Evolutionary conservation across 345 rosid genomes (phyloP), one percentile per base, ranked within the genome.

Genomic region (Camelina hispida): DNA sequence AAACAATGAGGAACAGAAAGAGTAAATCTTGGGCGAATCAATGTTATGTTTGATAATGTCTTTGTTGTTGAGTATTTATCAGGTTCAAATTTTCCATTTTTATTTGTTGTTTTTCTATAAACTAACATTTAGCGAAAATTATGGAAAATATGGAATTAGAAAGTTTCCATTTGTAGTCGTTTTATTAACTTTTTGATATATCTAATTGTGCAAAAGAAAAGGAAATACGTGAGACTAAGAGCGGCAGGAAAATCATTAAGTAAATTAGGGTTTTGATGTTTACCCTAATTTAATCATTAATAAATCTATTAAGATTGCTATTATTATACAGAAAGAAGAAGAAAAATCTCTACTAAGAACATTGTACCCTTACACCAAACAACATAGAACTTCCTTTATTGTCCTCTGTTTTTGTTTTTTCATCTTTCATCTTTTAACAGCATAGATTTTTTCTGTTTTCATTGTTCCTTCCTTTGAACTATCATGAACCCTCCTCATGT

Each of bases 321-420:
- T 20, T 20, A 20, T 20, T 20, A 20, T 20, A 20, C 22, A 0
- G 22, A 20, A 20, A 20, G 22, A 20, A 20, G 22, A 20, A 20
- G 22, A 40, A 11, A 43, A 43, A 43, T 5, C 47, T 43, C 47
- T 43, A 43, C 34, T 34, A 13, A 40, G 12, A 14, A 53, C 12
- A 76, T 20, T 83, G 79, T 46, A 87, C 86, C 23, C 40, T 60
- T 28, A 82, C 86, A 42, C 93, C 93, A 63, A 88, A 88, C 32
- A 88, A 79, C 78, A 46, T 80, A 71, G 84, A 58, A 6, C 85
- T 70, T 42, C 42, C 47, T 32, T 48, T 54, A 0, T 68, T 55
- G 16, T 69, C 13, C 48, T 20, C 67, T 61, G 42, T 16, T 78
- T 71, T 42, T 67, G 78, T 50, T 67, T 63, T 63, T 66, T 78